Conservation (phyloP, 2,329 filamentous ascomycete species). For the Lecanicillium sp. region DNA sequence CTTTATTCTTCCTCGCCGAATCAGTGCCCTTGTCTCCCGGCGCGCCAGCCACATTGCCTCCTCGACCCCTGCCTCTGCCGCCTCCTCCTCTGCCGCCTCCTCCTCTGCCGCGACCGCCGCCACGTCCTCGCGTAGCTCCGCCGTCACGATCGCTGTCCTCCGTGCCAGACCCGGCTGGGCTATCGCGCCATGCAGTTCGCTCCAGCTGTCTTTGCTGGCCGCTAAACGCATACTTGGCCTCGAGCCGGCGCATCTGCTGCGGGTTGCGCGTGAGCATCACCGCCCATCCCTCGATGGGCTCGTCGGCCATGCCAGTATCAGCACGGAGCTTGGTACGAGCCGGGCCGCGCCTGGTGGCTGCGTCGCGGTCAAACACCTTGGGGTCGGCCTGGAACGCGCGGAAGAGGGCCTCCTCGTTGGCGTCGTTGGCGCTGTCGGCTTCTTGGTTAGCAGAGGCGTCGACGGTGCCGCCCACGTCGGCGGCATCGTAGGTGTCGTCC, state of each 20-base stretch:
- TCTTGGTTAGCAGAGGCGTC: constrained; percentile 58
- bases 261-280: constrained; percentile 75
- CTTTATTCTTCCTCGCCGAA: constrained; percentile 65
- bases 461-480: constrained; percentile 83
- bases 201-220: constrained; percentile 59
- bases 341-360: constrained; percentile 57
- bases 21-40: constrained; percentile 66
- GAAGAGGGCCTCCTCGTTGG: constrained; percentile 67
- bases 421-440: constrained; percentile 37
- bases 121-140: constrained; percentile 23
- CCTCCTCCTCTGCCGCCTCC: constrained; percentile 38
- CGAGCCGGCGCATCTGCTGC: constrained; percentile 58
- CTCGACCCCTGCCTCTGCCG: constrained; percentile 41
- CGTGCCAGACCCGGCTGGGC: constrained; percentile 43
- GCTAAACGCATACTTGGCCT: constrained; percentile 60
- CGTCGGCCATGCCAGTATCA: constrained; percentile 84
- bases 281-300: constrained; percentile 89
- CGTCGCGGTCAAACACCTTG: constrained; percentile 63
- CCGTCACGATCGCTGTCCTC: constrained; percentile 48
- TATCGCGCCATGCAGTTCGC: constrained; percentile 57
- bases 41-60: constrained; percentile 56
- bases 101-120: constrained; percentile 33
- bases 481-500: constrained; percentile 92
- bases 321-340: constrained; percentile 57
- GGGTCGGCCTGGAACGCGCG: constrained; percentile 59